These are phyloP conservation scores for Erythrophleum ivorense DNA, from an alignment of 331 rosid genomes.

Conservation along the genomic window DNA sequence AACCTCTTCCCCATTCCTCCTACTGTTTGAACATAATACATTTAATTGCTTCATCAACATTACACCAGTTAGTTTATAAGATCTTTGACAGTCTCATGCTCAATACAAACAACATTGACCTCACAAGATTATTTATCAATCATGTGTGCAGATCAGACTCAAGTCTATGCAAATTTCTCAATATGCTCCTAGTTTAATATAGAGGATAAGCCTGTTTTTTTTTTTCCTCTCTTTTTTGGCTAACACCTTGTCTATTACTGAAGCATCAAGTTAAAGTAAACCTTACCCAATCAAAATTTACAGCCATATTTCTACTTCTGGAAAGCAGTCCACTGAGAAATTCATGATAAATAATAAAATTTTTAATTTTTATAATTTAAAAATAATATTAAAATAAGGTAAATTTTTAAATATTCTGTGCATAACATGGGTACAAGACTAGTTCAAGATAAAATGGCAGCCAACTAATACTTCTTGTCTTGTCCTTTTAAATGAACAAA, in stretches of 20 bases:
- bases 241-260: conserved; percentile 1
- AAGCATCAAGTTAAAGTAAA: conserved; percentile 16
- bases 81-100: neutral
- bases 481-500: conserved; percentile 15
- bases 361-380: too few species aligned
- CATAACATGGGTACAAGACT: too few species aligned
- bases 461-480: neutral
- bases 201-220: neutral
- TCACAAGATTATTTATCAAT: neutral
- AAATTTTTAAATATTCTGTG: too few species aligned
- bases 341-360: neutral
- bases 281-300: conserved; percentile 1
- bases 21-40: neutral
- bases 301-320: conserved; percentile 31
- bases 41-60: neutral
- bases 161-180: neutral
- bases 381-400: too few species aligned
- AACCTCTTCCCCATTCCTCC: neutral
- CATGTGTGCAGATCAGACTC: conserved; percentile 1
- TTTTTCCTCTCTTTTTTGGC: neutral
- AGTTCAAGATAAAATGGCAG: neutral
- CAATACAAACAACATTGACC: neutral
- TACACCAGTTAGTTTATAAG: neutral
- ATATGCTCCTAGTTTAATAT: conserved; percentile 11
- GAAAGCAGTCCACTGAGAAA: conserved; percentile 8